Base-by-base conservation (phyloP, 2,329 filamentous ascomycete genomes). In the Neonectria neomacrospora region DNA sequence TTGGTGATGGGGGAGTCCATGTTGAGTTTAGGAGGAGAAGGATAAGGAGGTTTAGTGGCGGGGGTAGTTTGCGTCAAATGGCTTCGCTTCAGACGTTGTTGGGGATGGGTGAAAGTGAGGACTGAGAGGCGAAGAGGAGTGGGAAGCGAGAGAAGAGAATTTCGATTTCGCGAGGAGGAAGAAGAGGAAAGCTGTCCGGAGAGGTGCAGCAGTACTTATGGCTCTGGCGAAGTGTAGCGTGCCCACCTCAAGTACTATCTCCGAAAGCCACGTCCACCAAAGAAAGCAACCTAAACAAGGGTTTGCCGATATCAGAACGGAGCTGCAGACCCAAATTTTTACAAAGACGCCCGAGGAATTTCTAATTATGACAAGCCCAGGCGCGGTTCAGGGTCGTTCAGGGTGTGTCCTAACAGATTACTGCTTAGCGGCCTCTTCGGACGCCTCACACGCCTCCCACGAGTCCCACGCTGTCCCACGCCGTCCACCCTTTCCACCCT, bases 1-100 rank as follows among this genome's bases (percentile, higher is more conserved):
- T 65, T 64, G 54, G 61, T 20, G 37, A 48, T 51, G 42, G 61
- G 64, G n/a, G 65, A 59, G 48, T 47, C 34, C 58, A 62, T 58
- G 23, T 42, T 63, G 26, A 22, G 47, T 28, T 34, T 30, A 14
- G n/a, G 7, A n/a, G 34, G 34, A n/a, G 26, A 23, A 26, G 10
- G 10, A 41, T 16, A 9, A 22, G 23, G 34, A 18, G 39, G 34
- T 12, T 22, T 39, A 26, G 20, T 45, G 18, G 39, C 26, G 48
- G 4, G 12, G 6, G n/a, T 14, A 20, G 2, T 18, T 54, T 32
- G 11, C 26, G n/a, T 28, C 41, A 11, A 12, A 50, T 6, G 26
- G 10, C 9, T 18, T 30, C 28, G 23, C 23, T 48, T 9, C 26
- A 8, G 18, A 2, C 16, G 45, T 18, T 48, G n/a, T 32, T 18